phyloP scores from a whole-genome alignment of 768 basidiomycete genomes.

The Sporobolomyces pararoseus region DNA sequence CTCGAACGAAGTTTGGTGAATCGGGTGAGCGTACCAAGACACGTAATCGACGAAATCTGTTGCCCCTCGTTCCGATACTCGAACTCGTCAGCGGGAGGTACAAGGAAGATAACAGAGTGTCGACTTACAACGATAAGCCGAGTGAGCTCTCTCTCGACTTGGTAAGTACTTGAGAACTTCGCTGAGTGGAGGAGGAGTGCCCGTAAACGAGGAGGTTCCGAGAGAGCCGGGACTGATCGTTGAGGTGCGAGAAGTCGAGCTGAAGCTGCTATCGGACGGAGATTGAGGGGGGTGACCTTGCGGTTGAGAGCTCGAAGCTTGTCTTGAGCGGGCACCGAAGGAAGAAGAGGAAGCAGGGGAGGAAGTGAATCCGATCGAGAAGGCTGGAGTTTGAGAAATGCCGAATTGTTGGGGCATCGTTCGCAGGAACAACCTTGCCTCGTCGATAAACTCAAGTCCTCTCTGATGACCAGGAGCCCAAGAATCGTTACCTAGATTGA shows the following conservation, averaged over 20 bases:
- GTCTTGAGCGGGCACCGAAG: neutral
- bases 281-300: neutral
- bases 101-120: too few relatives aligned
- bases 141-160: constrained; percentile 6
- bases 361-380: neutral
- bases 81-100: too few relatives aligned
- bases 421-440: constrained; percentile 27
- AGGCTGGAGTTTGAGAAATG: constrained; percentile 9
- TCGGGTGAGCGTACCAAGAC: constrained; percentile 29
- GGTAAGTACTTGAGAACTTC: constrained; percentile 34
- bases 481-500: constrained; percentile 16
- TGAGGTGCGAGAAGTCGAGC: neutral
- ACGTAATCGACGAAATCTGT: constrained; percentile 18
- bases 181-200: constrained; percentile 21
- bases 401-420: constrained; percentile 38
- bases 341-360: neutral
- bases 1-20: constrained; percentile 30
- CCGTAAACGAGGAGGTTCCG: constrained; percentile 16
- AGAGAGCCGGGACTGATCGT: constrained; percentile 23
- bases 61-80: too few relatives aligned
- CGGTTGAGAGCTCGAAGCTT: neutral
- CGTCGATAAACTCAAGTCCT: constrained; percentile 27
- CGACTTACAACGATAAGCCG: neutral
- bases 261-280: neutral
- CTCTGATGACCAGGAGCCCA: constrained; percentile 31